Evolutionary conservation across 2,329 filamentous ascomycete genomes (phyloP).

Genomic region (Botrytis elliptica): DNA sequence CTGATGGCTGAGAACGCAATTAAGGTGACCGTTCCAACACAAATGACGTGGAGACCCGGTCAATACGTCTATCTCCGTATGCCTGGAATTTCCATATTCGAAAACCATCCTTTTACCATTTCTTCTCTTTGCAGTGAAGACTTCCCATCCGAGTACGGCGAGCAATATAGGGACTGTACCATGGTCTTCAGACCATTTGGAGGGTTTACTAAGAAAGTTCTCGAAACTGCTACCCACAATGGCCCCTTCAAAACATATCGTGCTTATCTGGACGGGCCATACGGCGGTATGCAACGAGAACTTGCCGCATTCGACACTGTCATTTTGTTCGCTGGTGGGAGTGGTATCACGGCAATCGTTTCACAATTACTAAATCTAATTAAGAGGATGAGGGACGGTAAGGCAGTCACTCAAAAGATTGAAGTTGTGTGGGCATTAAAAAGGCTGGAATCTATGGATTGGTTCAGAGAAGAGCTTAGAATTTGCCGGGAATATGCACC

Average conservation of each 20-base stretch:
- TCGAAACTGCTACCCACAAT: slow-evolving; percentile 79
- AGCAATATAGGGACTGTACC: slow-evolving; percentile 83
- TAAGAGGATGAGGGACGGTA: slow-evolving; percentile 92
- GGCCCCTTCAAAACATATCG: slow-evolving; percentile 90
- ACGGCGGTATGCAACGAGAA: slow-evolving; percentile 89
- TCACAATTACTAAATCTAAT: slow-evolving; percentile 91
- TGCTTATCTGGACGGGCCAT: slow-evolving; percentile 90
- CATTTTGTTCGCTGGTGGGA: slow-evolving; percentile 89
- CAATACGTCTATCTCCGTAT: slow-evolving; percentile 95
- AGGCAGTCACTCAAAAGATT: slow-evolving; percentile 86
- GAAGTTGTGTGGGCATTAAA: slow-evolving; percentile 94
- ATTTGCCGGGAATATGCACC: slow-evolving; percentile 90
- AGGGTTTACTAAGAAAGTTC: slow-evolving; percentile 82
- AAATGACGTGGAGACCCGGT: slow-evolving; percentile 88
- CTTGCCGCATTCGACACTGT: slow-evolving; percentile 92
- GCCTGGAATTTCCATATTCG: slow-evolving; percentile 84
- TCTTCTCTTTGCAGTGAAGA: slow-evolving; percentile 89
- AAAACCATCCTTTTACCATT: slow-evolving; percentile 96
- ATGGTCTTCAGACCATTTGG: slow-evolving; percentile 89
- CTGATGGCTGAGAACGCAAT: slow-evolving; percentile 91
- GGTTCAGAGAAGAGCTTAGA: slow-evolving; percentile 92
- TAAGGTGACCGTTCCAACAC: slow-evolving; percentile 91
- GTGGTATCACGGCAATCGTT: slow-evolving; percentile 89
- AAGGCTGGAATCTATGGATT: slow-evolving; percentile 89
- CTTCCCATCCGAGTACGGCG: slow-evolving; percentile 88